Evolutionary conservation across 2,329 filamentous ascomycete species (phyloP).

Genomic region (Pseudomassariella vexata): DNA sequence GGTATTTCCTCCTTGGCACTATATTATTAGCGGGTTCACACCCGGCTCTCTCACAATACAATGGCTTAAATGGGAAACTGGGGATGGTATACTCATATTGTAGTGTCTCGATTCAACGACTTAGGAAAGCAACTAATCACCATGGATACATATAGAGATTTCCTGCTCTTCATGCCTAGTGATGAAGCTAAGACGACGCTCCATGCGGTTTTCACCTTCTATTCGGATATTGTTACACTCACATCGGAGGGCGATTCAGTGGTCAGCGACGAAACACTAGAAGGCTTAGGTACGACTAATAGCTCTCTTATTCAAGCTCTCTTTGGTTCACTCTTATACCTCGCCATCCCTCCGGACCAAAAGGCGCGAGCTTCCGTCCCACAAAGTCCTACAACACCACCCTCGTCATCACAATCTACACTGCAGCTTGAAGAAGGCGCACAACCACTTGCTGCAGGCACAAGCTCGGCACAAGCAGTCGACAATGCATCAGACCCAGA

Average conservation of each 20-base stretch:
- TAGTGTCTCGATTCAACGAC: not conserved
- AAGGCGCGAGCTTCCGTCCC: too few relatives aligned
- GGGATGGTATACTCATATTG: not conserved
- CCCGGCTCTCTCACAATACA: too few relatives aligned
- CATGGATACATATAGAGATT: too few relatives aligned
- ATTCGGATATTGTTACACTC: conserved; percentile 80
- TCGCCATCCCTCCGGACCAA: conserved; percentile 47
- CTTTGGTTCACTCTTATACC: conserved; percentile 69
- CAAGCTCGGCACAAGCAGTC: conserved; percentile 8
- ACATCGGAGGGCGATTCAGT: conserved; percentile 91
- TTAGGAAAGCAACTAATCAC: too few relatives aligned
- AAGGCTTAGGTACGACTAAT: conserved; percentile 84
- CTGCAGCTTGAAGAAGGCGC: conserved; percentile 9
- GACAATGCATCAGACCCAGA: conserved; percentile 11
- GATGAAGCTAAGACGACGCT: conserved; percentile 62
- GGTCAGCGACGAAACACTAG: conserved; percentile 82
- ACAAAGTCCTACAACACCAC: conserved; percentile 14
- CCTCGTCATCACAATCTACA: conserved; percentile 6
- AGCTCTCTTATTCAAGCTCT: conserved; percentile 65
- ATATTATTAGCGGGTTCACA: too few relatives aligned
- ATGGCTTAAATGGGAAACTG: too few relatives aligned
- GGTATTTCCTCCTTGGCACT: not conserved
- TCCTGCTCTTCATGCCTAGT: conserved; percentile 79
- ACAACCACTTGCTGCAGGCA: conserved; percentile 9
- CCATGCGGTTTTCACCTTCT: conserved; percentile 82